Evolutionary conservation across 805 yeast species (phyloP), one percentile per base, ranked within the genome.

Genomic region (Danielia reshetovae): DNA sequence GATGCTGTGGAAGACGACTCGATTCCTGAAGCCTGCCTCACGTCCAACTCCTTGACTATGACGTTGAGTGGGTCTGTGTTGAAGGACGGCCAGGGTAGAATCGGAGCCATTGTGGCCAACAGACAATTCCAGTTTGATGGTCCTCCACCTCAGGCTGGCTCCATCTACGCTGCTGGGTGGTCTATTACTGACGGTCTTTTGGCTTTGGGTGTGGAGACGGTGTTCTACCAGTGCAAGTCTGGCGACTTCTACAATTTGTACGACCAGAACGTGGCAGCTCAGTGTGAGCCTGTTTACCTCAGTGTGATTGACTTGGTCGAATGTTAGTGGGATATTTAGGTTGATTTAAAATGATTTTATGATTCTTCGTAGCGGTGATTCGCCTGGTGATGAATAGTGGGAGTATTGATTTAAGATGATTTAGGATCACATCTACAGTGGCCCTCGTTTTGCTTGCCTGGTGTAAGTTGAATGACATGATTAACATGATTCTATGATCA

Each of bases 111-210:
- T 62, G 90, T 82, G 49, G 79, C 88, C 35, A 82, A 81, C 79
- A 72, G 83, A 69, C 90, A 82, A 68, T 78, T 80, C 74, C 86
- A 79, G 65, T 79, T 79, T 55, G 85, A 81, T 56, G 85, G 85
- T 56, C 85, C 85, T 39, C 81, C 85, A 65, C 88, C 89, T 54
- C 90, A 82, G 70, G 85, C 55, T 27, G 60, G 60, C 17, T 30
- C 58, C 38, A 53, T 54, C 35, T 55, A 49, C 47, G 58, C 59
- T 32, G 57, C 51, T 22, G 60, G 60, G 24, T 55, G 60, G 60
- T 38, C 77, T 32, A 66, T 76, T 40, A 65, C 75, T 33, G 74
- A 72, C 45, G 80, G 72, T 14, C 76, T 75, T 60, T 72, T 81
- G 52, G 85, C 85, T 22, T 60, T 81, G 42, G 88, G 86, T 62